phyloP scores from a whole-genome alignment of 2,329 filamentous ascomycete species.

The Phaeosphaeriaceae sp. region DNA sequence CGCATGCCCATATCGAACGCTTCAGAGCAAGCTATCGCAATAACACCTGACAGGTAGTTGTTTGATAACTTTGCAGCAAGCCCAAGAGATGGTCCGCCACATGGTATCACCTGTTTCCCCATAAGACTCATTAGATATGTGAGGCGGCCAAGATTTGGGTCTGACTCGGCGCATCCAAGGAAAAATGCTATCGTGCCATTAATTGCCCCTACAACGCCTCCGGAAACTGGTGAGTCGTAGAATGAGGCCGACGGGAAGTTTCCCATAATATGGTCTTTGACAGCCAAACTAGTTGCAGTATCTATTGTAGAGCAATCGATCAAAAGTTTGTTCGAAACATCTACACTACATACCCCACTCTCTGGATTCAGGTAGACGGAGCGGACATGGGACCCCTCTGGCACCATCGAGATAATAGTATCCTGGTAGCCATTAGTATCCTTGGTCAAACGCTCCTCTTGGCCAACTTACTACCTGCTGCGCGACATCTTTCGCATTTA shows the following conservation, averaged over 20 bases:
- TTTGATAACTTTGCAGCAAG: slow-evolving; percentile 67
- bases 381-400: slow-evolving; percentile 59
- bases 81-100: slow-evolving; percentile 62
- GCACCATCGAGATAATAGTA: slow-evolving; percentile 61
- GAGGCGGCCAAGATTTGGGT: slow-evolving; percentile 54
- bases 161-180: slow-evolving; percentile 57
- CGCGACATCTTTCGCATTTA: slow-evolving; percentile 57
- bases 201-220: slow-evolving; percentile 60
- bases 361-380: slow-evolving; percentile 57
- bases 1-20: slow-evolving; percentile 67
- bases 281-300: slow-evolving; percentile 56
- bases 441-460: slow-evolving; percentile 3
- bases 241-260: slow-evolving; percentile 54
- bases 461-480: slow-evolving; percentile 53
- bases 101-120: slow-evolving; percentile 62
- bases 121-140: slow-evolving; percentile 57
- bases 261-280: slow-evolving; percentile 49
- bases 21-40: slow-evolving; percentile 64
- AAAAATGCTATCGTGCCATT: slow-evolving; percentile 63
- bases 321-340: slow-evolving; percentile 54
- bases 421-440: slow-evolving; percentile 44
- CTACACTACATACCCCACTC: slow-evolving; percentile 52
- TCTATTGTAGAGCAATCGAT: slow-evolving; percentile 65
- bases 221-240: slow-evolving; percentile 62
- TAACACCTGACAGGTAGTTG: slow-evolving; percentile 66